phyloP scores from a whole-genome alignment of 179 eudicot species.

The Vitellaria paradoxa region DNA sequence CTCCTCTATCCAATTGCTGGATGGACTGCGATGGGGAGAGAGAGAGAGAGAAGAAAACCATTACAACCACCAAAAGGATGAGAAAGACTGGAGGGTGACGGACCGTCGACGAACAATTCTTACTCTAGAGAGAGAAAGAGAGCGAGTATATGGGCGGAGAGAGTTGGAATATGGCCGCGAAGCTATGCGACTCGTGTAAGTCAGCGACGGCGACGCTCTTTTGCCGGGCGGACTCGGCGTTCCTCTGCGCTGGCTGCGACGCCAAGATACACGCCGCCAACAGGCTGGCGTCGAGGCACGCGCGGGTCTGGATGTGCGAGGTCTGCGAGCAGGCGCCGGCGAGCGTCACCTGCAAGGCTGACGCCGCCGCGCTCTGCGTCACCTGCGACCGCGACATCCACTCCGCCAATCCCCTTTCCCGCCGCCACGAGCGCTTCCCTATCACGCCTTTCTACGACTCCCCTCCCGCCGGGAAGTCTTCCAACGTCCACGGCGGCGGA shows the following conservation, averaged over 20 bases:
- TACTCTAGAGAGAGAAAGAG: not conserved
- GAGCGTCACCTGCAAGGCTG: slow-evolving; percentile 58
- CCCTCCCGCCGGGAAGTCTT: slow-evolving; percentile 12
- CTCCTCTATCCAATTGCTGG: slow-evolving; percentile 3
- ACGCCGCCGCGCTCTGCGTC: slow-evolving; percentile 56
- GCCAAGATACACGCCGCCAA: slow-evolving; percentile 61
- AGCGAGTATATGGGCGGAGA: slow-evolving; percentile 7
- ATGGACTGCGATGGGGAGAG: not conserved
- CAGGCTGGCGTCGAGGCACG: slow-evolving; percentile 62
- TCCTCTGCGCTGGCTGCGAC: slow-evolving; percentile 57
- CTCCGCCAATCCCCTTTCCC: slow-evolving; percentile 59
- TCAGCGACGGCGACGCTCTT: slow-evolving; percentile 45
- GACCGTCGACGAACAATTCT: not conserved
- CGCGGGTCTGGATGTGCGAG: slow-evolving; percentile 57
- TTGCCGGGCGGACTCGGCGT: slow-evolving; percentile 66
- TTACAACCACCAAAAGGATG: not conserved
- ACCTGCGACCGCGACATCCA: slow-evolving; percentile 64
- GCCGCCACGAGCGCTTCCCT: slow-evolving; percentile 59
- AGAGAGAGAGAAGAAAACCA: not conserved
- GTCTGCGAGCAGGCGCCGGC: slow-evolving; percentile 70
- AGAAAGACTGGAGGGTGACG: not conserved
- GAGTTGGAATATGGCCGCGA: slow-evolving; percentile 38
- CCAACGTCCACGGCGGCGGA: not conserved
- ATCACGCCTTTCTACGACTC: slow-evolving; percentile 42
- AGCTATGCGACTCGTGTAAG: slow-evolving; percentile 62